These are phyloP conservation scores for Clarireedia sp. DNA, from an alignment of 2,329 filamentous ascomycete species.

Conservation along the genomic window DNA sequence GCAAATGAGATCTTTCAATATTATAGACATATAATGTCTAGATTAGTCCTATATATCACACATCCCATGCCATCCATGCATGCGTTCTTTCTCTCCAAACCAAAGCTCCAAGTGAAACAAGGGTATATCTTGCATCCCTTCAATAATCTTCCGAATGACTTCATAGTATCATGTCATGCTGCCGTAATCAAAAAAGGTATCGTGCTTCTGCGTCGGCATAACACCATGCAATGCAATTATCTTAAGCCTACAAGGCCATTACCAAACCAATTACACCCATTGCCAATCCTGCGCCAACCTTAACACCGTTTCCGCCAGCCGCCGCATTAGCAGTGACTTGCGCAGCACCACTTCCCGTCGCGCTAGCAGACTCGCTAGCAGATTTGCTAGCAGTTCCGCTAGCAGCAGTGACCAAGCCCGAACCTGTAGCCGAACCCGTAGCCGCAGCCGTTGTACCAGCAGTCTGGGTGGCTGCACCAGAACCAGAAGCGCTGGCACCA, in stretches of 20 bases:
- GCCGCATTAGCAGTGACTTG: not conserved
- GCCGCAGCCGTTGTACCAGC: not conserved
- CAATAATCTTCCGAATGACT: no score
- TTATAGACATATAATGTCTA: no score
- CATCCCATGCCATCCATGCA: no score
- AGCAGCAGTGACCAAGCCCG: not conserved
- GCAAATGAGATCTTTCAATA: no score
- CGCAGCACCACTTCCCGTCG: not conserved
- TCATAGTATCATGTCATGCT: no score
- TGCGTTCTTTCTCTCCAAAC: no score
- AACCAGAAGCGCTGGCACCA: not conserved
- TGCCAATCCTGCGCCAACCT: not conserved
- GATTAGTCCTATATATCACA: no score
- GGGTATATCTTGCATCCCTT: no score
- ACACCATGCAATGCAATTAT: not conserved
- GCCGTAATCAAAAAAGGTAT: no score
- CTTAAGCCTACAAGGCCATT: slow-evolving; percentile 5
- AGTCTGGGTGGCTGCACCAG: not conserved
- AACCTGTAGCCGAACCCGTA: not conserved
- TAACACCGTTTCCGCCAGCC: not conserved
- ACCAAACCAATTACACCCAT: slow-evolving; percentile 9
- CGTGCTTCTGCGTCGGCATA: not conserved
- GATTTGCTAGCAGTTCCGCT: not conserved
- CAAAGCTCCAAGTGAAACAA: no score
- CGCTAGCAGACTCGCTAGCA: no score